A percentile compares a stretch with the other conserved stretches of the same genome.
Conservation (phyloP, 2,329 filamentous ascomycete species). For the Fusarium palustre region DNA sequence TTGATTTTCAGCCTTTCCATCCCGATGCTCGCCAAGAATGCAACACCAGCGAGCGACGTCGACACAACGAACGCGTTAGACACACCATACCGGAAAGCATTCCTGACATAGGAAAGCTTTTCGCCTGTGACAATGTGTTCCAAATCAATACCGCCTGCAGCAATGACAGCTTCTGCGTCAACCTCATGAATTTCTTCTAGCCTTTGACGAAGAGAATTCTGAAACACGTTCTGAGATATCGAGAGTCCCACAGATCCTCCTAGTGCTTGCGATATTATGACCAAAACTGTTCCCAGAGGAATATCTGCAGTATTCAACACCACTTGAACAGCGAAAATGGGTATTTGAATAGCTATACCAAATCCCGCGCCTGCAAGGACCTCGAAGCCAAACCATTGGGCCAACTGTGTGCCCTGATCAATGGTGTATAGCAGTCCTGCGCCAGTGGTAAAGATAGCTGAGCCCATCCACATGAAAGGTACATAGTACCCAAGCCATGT, state of each 20-base stretch:
- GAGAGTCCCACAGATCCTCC: conserved; percentile 51
- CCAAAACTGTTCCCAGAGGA: conserved; percentile 56
- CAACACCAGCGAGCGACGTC: conserved; percentile 28
- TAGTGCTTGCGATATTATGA: conserved; percentile 60
- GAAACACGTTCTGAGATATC: conserved; percentile 41
- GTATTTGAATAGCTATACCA: conserved; percentile 57
- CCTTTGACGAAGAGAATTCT: conserved; percentile 18
- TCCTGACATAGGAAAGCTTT: conserved; percentile 20
- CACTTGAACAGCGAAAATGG: conserved; percentile 58
- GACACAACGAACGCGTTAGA: conserved; percentile 39
- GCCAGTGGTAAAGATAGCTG: conserved; percentile 27
- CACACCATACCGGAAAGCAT: conserved; percentile 32
- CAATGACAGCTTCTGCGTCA: conserved; percentile 22
- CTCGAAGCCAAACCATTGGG: conserved; percentile 59
- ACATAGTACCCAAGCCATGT: conserved; percentile 35
- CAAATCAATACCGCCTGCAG: conserved; percentile 27
- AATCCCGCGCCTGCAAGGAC: conserved; percentile 57
- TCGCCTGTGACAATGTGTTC: conserved; percentile 24
- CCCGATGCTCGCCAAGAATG: conserved; percentile 35
- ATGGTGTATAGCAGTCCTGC: conserved; percentile 41
- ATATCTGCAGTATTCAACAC: conserved; percentile 56
- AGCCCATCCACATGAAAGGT: conserved; percentile 40
- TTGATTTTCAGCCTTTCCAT: conserved; percentile 36
- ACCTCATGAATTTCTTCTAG: conserved; percentile 19
- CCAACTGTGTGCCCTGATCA: conserved; percentile 47